Base-by-base conservation (phyloP, 768 basidiomycete species). In the Megacollybia marginata region DNA sequence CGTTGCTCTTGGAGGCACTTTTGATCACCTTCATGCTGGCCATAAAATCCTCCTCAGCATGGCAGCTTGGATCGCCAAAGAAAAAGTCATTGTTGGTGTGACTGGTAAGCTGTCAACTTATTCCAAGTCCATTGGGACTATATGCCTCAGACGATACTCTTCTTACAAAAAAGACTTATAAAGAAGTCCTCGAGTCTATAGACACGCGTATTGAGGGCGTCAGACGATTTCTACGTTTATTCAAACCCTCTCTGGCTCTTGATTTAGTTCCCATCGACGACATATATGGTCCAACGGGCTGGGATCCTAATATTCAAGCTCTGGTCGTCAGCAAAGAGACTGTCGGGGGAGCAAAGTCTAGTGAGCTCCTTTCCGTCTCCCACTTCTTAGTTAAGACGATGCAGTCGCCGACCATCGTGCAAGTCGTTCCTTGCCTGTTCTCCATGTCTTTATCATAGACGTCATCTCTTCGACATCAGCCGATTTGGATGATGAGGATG, bases 31-130 rank as follows among this genome's bases (percentile, higher is more conserved):
- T 13, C 96, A 99, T 62, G 82, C 92, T 4, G 96, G 95, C 0
- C 96, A 99, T 70, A 96, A 96, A 68, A 94, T 99, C 52, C 79
- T 99, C 28, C 78, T 99, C 10, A 89, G 91, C 59, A 92, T 96
- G 83, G 86, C 81, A 11, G 83, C 89, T 1, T 92, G 86, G 77
- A 82, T 98, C 49, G 74, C 93, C 0, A 62, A 67, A 42, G 64
- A 74, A 54, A 93, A 92, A 64, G 68, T 98, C 59, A 90, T 98
- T 53, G 82, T 97, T 55, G 96, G 96, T 5, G 71, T 98, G 35
- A 89, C 91, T 48, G 86, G 90, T 87, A 50, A 33, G 46, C 48
- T 40, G 49, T 46, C 45, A 15, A 34, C 9, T 43, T 50, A 34
- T 47, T 43, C 50, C 57, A 57, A 38, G 56, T 49, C 51, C 20